These are phyloP conservation scores for Rossbeevera mucosa DNA, from an alignment of 768 basidiomycete species.

Conservation along the genomic window DNA sequence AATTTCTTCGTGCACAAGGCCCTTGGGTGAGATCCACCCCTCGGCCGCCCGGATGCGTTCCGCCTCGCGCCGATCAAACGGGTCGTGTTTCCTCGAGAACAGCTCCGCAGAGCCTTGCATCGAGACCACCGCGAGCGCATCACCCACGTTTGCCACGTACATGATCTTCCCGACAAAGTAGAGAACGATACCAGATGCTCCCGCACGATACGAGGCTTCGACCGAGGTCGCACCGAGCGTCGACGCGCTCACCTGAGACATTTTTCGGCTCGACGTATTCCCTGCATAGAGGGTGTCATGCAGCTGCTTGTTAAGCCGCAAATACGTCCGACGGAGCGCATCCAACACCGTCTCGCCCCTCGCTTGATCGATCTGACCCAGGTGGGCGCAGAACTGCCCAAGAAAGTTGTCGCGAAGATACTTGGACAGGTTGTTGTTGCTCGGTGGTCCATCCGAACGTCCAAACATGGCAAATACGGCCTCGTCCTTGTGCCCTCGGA, in stretches of 20 bases:
- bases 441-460: conserved; percentile 51
- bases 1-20: conserved; percentile 86
- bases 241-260: conserved; percentile 58
- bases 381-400: conserved; percentile 52
- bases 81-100: conserved; percentile 81
- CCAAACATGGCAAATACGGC: conserved; percentile 98
- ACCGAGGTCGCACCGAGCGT: conserved; percentile 30
- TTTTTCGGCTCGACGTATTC: conserved; percentile 52
- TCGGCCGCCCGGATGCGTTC: conserved; percentile 86
- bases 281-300: conserved; percentile 60
- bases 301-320: conserved; percentile 77
- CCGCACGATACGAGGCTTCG: conserved; percentile 58
- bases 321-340: conserved; percentile 83
- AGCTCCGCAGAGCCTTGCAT: conserved; percentile 66
- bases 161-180: conserved; percentile 78
- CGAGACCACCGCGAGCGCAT: conserved; percentile 84
- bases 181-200: conserved; percentile 81
- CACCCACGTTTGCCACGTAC: conserved; percentile 87
- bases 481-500: conserved; percentile 69
- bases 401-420: conserved; percentile 82
- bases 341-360: conserved; percentile 56
- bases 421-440: conserved; percentile 70
- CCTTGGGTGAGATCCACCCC: conserved; percentile 90
- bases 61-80: conserved; percentile 82
- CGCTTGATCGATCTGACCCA: conserved; percentile 40